Evolutionary conservation across 345 rosid genomes (phyloP), one percentile per base, ranked within the genome.

Genomic region (Eucalyptus marginata): DNA sequence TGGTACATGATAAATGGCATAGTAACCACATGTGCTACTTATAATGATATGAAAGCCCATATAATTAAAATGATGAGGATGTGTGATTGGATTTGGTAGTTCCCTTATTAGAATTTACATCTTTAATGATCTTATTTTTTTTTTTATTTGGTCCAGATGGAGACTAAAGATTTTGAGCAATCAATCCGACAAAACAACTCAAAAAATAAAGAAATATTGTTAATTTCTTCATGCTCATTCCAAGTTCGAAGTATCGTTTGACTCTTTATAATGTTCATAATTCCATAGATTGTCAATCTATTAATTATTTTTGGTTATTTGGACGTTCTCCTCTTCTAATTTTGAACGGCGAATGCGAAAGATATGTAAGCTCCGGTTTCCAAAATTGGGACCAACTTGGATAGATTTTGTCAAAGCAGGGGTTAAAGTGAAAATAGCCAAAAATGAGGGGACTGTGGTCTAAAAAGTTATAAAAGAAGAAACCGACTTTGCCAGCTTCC

Each of bases 101-200:
- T 36, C 7, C 20, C 83, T 10, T 40, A 76, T 76, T 20, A 20
- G 47, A 36, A 76, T 76, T 18, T 71, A 71, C 46, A 71, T 18
- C 27, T 76, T 10, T 18, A 76, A 4, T 3, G 33, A 62, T 62
- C 17, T 6, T 4, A 3, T 36, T 36, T 62, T 62, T 13, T 62
- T 62, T 62, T 62, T 13, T 0, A 29, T 62, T 56, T 24, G 0
- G 68, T 62, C 0, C 0, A 6, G 3, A 6, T 62, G 4, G 3
- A 62, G 16, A 62, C 0, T 27, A 27, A 62, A 27, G 0, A 27
- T 62, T 62, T 62, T 59, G 31, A 62, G 2, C 31, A 27, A 62
- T 62, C 68, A 27, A 62, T 62, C 16, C 0, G 8, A 27, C 68
- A 27, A 13, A 62, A 62, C 16, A 27, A 27, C 8, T 29, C 33